Evolutionary conservation across 176 grass and related monocot species (phyloP), one percentile per base, ranked within the genome.

Genomic region (Zea luxurians): DNA sequence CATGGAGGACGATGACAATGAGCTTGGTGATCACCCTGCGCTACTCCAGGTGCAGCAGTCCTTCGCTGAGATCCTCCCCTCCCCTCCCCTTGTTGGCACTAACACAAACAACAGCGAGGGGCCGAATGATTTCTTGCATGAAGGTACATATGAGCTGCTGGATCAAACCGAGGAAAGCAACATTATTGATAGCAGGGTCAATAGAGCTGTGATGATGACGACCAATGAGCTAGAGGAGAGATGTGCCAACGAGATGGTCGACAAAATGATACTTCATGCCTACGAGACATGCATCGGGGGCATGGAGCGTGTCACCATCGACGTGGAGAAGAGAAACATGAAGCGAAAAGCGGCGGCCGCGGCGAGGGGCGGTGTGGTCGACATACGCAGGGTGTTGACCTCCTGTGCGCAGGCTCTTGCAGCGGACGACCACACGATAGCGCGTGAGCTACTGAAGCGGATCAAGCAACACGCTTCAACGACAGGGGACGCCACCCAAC

Each of bases 1-100:
- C 46, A 71, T 80, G 88, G 83, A 90, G 62, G 88, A 90, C 10
- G 70, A 83, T 4, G 88, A 85, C 6, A 49, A 70, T 7, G 65
- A 76, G 3, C 74, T 79, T 34, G 71, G 6, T 3, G 58, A 85
- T 13, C 57, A 85, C 45, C 72, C 48, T 4, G 58, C 49, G 15
- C 73, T 77, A 63, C 78, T 89, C 40, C 71, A 74, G 52, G 82
- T 38, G 0, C 81, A 81, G 42, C 78, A 85, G 60, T 72, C 82
- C 45, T 89, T 85, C 16, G 21, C 44, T 46, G 64, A 81, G 40
- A 89, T 89, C 43, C 60, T 81, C 49, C 38, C 20, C 3, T 49
- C 48, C 52, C 46, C 7, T 66, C 46, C 7, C 52, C 20, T 44
- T 9, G 76, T 50, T 13, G 13, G 4, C 15, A 1, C 10, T 2